Evolutionary conservation across 768 basidiomycete genomes (phyloP).

Genomic region (Pleurotus djamor): DNA sequence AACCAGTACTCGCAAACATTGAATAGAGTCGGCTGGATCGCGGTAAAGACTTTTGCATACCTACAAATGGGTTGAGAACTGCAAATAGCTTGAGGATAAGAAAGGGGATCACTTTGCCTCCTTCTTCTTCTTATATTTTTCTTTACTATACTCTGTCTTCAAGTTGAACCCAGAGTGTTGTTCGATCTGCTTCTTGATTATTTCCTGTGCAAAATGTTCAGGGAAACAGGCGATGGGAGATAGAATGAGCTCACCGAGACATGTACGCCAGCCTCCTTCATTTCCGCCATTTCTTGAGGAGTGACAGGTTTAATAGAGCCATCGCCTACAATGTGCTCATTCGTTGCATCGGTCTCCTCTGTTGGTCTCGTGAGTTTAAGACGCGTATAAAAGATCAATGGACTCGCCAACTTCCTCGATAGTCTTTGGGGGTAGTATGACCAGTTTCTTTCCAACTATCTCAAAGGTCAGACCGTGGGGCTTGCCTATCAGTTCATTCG

Average conservation of each 20-base stretch:
- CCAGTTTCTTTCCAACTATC: slow-evolving; percentile 70
- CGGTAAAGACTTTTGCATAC: slow-evolving; percentile 84
- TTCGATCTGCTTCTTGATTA: slow-evolving; percentile 93
- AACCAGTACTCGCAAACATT: slow-evolving; percentile 92
- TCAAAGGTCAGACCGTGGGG: slow-evolving; percentile 91
- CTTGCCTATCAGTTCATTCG: slow-evolving; percentile 75
- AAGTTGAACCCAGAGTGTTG: slow-evolving; percentile 88
- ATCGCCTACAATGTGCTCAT: slow-evolving; percentile 91
- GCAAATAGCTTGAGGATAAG: background rate
- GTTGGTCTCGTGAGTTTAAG: slow-evolving; percentile 9
- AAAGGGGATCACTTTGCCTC: slow-evolving; percentile 75
- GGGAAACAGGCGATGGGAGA: background rate
- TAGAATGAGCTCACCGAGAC: slow-evolving; percentile 51
- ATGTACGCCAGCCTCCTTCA: slow-evolving; percentile 82
- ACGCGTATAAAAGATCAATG: slow-evolving; percentile 1
- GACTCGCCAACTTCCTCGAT: slow-evolving; percentile 79
- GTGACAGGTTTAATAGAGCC: slow-evolving; percentile 83
- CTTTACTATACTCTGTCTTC: slow-evolving; percentile 98
- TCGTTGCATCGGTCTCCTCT: slow-evolving; percentile 98
- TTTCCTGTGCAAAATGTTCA: slow-evolving; percentile 58
- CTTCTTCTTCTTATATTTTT: slow-evolving; percentile 96
- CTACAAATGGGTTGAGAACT: slow-evolving; percentile 34
- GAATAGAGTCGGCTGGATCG: slow-evolving; percentile 83
- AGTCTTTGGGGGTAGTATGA: slow-evolving; percentile 55
- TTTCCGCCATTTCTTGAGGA: slow-evolving; percentile 74